phyloP scores from a whole-genome alignment of 257 asterid genomes.

The Penstemon eatonii region DNA sequence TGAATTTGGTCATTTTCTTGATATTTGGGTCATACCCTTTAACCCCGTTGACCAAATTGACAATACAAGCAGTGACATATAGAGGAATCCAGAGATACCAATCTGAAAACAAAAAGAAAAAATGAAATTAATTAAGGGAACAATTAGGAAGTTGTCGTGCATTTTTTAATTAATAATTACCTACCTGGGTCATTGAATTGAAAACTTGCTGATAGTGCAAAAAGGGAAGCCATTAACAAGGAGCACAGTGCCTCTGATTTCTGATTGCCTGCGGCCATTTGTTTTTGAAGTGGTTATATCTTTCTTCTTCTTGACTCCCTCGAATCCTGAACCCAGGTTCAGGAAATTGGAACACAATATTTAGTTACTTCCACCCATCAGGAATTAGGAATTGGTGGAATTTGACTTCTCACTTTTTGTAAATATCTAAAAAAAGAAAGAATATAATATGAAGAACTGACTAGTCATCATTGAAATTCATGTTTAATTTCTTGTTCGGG shows the following conservation, averaged over 20 bases:
- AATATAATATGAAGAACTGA: too few species aligned
- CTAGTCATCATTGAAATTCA: too few species aligned
- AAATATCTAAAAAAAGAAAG: too few species aligned
- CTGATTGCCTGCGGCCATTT: conserved; percentile 27
- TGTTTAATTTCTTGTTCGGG: too few species aligned
- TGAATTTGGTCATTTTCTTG: conserved; percentile 30
- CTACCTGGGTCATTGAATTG: conserved; percentile 48
- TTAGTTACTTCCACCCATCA: too few species aligned
- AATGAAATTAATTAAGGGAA: background rate
- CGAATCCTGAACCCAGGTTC: too few species aligned
- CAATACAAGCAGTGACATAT: conserved; percentile 34
- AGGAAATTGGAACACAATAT: too few species aligned
- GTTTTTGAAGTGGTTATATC: too few species aligned
- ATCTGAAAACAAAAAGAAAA: conserved; percentile 24
- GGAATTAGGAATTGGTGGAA: too few species aligned
- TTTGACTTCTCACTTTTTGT: too few species aligned
- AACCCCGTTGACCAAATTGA: conserved; percentile 33
- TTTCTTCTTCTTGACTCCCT: too few species aligned
- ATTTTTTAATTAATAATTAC: background rate
- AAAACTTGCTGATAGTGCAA: conserved; percentile 41
- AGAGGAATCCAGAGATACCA: conserved; percentile 54
- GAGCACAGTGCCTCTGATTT: conserved; percentile 24
- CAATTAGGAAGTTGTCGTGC: too few species aligned
- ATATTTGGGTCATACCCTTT: background rate
- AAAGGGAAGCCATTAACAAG: conserved; percentile 40